Base-by-base conservation (phyloP, 2,329 filamentous ascomycete species). In the Calonectria ilicicola region DNA sequence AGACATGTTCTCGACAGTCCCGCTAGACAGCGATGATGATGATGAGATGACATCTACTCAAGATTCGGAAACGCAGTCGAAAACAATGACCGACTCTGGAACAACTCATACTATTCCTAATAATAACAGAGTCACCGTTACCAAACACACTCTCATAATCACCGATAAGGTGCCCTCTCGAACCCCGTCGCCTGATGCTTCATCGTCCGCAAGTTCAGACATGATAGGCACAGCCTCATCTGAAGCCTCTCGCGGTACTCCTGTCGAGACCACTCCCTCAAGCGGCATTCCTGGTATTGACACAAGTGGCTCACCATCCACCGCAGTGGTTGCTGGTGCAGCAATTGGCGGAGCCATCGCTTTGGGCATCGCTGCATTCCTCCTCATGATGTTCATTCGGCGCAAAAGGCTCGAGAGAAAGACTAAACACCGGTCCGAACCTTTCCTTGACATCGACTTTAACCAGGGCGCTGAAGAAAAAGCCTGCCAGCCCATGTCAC, bases 91-190 rank as follows among this genome's bases (percentile, higher is more conserved):
- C 14, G 84, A 84, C 72, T 84, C 83, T 14, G 83, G 83, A 23
- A 79, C 79, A 64, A 85, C 83, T 23, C 81, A 80, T 56, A 84
- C 82, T 9, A 80, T 85, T 46, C 81, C 82, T 8, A 85, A 84
- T 67, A 77, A 79, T 40, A 78, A 79, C 4, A 75, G 79, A 44
- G 76, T 85, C 51, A 85, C 84, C 2, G 69, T 84, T 19, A 85
- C 82, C 12, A 81, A 69, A 47, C 82, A 82, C 64, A 85, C 83
- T n/a, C 70, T 82, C 58, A 77, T 82, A 72, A 67, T 80, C 63
- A 80, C 77, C 21, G 76, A 78, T 56, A 80, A 79, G 29, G 74
- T 78, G 2, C 74, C 79, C 21, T 38, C 76, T 5, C 38, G 74
- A 7, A 72, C 79, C 2, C 29, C 72, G 10, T 65, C 72, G 17